Evolutionary conservation across 1,284 basidiomycete genomes (phyloP).

Genomic region (Psilocybe mexicana): DNA sequence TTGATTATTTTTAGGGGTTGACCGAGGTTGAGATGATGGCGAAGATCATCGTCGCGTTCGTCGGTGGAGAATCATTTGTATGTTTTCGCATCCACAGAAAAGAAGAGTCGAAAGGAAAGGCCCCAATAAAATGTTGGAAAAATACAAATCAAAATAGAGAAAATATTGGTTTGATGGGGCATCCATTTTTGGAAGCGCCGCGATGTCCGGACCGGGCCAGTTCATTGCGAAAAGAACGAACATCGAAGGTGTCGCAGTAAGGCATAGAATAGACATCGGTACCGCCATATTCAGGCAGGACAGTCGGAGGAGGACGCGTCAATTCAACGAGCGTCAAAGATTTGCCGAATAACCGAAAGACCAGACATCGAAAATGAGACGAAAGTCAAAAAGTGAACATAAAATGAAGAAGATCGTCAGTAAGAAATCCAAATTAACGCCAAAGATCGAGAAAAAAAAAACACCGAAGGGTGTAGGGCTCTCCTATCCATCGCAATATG

Average conservation of each 20-base stretch:
- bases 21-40: not conserved
- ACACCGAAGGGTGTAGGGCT: not conserved
- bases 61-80: no score
- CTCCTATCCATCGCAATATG: constrained; percentile 1
- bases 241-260: not conserved
- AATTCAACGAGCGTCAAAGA: constrained; percentile 3
- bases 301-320: not conserved
- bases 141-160: not conserved
- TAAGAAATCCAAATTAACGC: constrained; percentile 2
- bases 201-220: constrained; percentile 3
- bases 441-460: constrained; percentile 1
- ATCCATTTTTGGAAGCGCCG: not conserved
- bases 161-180: not conserved
- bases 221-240: not conserved
- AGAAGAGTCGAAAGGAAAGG: not conserved
- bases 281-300: not conserved
- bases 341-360: constrained; percentile 1
- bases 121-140: not conserved
- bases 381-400: constrained; percentile 1
- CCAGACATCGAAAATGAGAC: constrained; percentile 2
- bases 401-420: constrained; percentile 9
- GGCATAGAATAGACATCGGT: not conserved
- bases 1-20: not conserved
- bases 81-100: not conserved
- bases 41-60: not conserved